Evolutionary conservation across 139 green algal species (phyloP), one percentile per base, ranked within the genome.

Genomic region (Chlamydomonas sp.): DNA sequence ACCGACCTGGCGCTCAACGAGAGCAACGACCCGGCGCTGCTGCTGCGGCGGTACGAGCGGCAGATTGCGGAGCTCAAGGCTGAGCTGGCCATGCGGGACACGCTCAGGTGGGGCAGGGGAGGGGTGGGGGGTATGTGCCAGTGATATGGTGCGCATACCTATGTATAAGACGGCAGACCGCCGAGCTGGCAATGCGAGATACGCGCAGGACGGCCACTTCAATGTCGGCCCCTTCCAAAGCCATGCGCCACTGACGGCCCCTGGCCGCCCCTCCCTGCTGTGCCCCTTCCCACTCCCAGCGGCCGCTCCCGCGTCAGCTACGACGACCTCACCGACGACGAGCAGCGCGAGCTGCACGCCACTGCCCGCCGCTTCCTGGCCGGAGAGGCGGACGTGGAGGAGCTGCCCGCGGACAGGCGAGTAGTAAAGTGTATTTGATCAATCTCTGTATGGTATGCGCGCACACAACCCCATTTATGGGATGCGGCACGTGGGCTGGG

Each of bases 41-140:
- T 96, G 57, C 72, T 96, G 57, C 73, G 86, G 67, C 89, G 88
- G 66, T 96, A 96, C 80, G 92, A 97, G 89, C 83, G 95, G 79
- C 95, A 97, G 91, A 91, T 98, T 31, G 93, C 88, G 86, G 95
- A 97, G 85, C 93, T 98, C 61, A 96, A 96, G 90, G 94, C 96
- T 89, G 96, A 98, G 93, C 93, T 98, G 71, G 94, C 94, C 16
- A 97, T 97, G 95, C 79, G 93, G 1, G 96, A 98, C 84, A 93
- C 94, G 69, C 92, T 98, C 71, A 93, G 82, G 90, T 93, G 91
- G 17, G 64, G 60, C 14, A n/a, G 18, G 66, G 66, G 49, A 8
- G 1, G 12, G 31, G 3, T 14, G 79, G 79, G 17, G 58, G 67
- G 79, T 1, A 31, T 57, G 20, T 31, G 58, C 5, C 57, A 66